phyloP scores from a whole-genome alignment of 257 asterid genomes.

The Lantana camara region DNA sequence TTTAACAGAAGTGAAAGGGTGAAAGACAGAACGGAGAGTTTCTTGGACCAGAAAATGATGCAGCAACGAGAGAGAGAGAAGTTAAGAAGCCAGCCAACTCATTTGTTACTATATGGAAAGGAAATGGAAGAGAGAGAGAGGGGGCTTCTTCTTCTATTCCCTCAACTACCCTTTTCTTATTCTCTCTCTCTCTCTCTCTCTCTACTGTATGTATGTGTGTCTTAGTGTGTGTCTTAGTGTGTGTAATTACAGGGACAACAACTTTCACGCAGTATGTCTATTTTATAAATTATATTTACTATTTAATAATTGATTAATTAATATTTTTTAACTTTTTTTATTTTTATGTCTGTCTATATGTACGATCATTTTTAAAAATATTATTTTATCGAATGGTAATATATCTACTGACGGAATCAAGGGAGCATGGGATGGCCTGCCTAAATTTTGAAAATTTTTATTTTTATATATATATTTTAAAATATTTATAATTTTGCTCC shows the following conservation, averaged over 20 bases:
- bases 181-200: no score
- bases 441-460: no score
- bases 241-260: conserved; percentile 58
- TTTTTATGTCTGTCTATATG: background rate
- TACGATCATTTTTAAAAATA: no score
- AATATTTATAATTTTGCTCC: no score
- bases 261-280: conserved; percentile 1
- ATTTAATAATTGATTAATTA: background rate
- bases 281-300: background rate
- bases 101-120: conserved; percentile 32
- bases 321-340: background rate
- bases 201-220: conserved; percentile 28
- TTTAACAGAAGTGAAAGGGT: conserved; percentile 32
- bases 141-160: no score
- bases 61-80: conserved; percentile 48
- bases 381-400: no score
- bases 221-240: conserved; percentile 34
- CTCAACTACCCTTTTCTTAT: no score
- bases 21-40: conserved; percentile 31
- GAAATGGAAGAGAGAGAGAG: conserved; percentile 22
- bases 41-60: conserved; percentile 65
- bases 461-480: no score
- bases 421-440: no score
- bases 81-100: conserved; percentile 38
- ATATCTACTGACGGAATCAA: no score